Evolutionary conservation across 345 rosid species (phyloP).

Genomic region (Eutrema japonicum): DNA sequence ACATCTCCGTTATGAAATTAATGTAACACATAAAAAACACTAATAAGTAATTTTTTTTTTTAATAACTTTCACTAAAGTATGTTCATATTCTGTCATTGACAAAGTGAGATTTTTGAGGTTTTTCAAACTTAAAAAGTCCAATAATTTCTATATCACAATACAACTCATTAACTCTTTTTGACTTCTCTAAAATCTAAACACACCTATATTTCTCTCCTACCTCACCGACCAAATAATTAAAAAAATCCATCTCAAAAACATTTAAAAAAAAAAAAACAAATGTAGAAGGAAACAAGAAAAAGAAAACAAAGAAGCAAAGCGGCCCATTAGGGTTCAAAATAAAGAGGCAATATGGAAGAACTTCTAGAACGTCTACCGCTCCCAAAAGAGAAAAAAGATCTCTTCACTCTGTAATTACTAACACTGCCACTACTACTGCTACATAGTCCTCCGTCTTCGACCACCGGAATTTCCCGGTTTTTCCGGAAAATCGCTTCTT

Average conservation of each 20-base stretch:
- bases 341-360: conserved; percentile 67
- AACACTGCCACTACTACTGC: conserved; percentile 35
- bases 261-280: background rate
- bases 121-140: conserved; percentile 19
- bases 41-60: background rate
- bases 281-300: conserved; percentile 10
- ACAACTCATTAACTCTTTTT: conserved; percentile 18
- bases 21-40: background rate
- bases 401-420: conserved; percentile 52
- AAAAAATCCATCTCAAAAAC: background rate
- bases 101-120: background rate
- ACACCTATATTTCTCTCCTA: conserved; percentile 43
- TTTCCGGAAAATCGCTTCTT: conserved; percentile 53
- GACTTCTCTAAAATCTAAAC: conserved; percentile 36
- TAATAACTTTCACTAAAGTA: background rate
- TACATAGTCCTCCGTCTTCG: conserved; percentile 42
- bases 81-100: background rate
- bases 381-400: conserved; percentile 75
- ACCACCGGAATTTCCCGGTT: conserved; percentile 48
- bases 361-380: conserved; percentile 69
- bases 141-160: conserved; percentile 3
- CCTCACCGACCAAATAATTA: conserved; percentile 31
- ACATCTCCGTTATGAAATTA: background rate
- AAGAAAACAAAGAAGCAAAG: background rate
- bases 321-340: conserved; percentile 52